A percentile compares a stretch with the other conserved stretches of the same genome.
Evolutionary conservation across 2,329 filamentous ascomycete genomes (phyloP).

Genomic region (Alternaria rosae): DNA sequence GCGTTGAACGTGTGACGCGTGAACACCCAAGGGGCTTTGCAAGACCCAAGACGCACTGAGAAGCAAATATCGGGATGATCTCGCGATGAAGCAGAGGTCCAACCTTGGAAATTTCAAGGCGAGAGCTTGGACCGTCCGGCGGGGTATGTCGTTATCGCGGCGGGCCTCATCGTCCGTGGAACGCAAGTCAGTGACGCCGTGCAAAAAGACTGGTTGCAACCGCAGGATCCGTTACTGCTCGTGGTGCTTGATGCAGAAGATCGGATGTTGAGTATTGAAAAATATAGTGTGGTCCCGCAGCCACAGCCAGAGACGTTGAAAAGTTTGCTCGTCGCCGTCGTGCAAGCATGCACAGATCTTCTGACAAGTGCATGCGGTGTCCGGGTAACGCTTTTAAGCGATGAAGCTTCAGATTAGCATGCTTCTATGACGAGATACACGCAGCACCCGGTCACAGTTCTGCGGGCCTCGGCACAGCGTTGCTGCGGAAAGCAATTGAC

Average conservation of each 20-base stretch:
- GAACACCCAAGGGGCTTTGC: conserved; percentile 13
- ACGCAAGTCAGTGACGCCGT: conserved; percentile 19
- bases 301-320: conserved; percentile 30
- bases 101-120: conserved; percentile 26
- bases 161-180: conserved; percentile 26
- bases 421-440: conserved; percentile 24
- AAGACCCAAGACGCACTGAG: conserved; percentile 12
- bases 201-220: conserved; percentile 19
- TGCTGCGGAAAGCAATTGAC: conserved; percentile 27
- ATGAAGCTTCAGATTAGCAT: conserved; percentile 25
- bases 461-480: conserved; percentile 19
- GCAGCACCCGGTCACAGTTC: conserved; percentile 22
- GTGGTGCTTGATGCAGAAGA: conserved; percentile 16
- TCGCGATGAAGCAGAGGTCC: conserved; percentile 28
- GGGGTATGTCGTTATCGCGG: conserved; percentile 33
- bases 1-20: conserved; percentile 18
- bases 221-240: conserved; percentile 10
- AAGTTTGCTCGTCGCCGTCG: conserved; percentile 41
- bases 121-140: conserved; percentile 29
- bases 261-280: conserved; percentile 34
- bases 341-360: conserved; percentile 34
- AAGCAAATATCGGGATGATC: conserved; percentile 23
- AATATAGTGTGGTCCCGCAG: conserved; percentile 33
- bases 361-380: conserved; percentile 35
- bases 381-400: conserved; percentile 35